Percentiles rank a stretch among this genome's conserved stretches.
Conservation (phyloP, 345 rosid species). For the Syzygium jambos region DNA sequence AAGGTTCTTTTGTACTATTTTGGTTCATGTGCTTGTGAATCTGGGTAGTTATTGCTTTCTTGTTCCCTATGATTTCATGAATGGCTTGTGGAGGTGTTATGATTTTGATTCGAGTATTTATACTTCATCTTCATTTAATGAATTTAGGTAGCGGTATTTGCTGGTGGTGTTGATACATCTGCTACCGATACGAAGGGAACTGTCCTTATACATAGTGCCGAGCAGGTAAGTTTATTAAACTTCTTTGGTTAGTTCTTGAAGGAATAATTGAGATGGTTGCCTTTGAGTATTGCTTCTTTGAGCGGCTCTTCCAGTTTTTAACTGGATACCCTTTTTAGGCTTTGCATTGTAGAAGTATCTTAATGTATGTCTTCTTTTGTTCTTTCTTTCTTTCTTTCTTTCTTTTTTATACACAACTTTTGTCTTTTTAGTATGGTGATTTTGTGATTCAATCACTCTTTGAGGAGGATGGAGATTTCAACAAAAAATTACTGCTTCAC, state of each 20-base stretch:
- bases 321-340: not conserved
- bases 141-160: constrained; percentile 82
- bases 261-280: not conserved
- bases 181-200: constrained; percentile 99
- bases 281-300: not conserved
- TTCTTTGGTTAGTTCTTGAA: not conserved
- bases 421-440: not conserved
- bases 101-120: not conserved
- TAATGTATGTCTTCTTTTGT: not conserved
- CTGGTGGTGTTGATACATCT: constrained; percentile 87
- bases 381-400: not conserved
- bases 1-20: not conserved
- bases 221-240: constrained; percentile 44
- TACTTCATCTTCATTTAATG: not conserved
- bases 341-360: not conserved
- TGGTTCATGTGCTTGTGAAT: not conserved
- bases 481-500: not conserved
- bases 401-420: too few species aligned
- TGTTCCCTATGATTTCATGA: not conserved
- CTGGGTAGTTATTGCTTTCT: not conserved
- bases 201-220: constrained; percentile 82
- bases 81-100: not conserved
- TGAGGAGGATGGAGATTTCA: not conserved
- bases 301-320: not conserved
- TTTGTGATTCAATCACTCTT: not conserved